Percentiles rank a stretch among this genome's conserved stretches.
Conservation (phyloP, 139 green algal species). For the Chlorella vulgaris region DNA sequence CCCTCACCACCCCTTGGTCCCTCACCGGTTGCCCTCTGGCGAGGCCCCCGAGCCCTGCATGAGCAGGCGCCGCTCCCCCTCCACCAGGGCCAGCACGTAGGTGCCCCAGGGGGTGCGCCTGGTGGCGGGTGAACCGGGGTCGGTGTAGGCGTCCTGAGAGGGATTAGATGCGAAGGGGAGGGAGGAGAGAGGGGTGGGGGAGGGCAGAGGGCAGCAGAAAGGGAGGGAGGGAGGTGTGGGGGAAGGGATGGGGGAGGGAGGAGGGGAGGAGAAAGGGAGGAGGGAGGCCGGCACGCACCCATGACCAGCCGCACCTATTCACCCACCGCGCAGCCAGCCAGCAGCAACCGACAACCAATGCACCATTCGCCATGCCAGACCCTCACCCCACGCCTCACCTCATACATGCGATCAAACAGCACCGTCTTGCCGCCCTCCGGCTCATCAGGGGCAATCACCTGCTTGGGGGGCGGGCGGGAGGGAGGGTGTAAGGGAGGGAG, state of each 20-base stretch:
- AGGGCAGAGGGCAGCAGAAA: too few relatives aligned
- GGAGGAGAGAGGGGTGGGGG: too few relatives aligned
- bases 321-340: too few relatives aligned
- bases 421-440: slow-evolving; percentile 48
- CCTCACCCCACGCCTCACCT: too few relatives aligned
- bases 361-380: background rate
- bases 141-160: slow-evolving; percentile 33
- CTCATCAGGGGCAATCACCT: slow-evolving; percentile 55
- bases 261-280: too few relatives aligned
- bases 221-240: too few relatives aligned
- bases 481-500: background rate
- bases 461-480: background rate
- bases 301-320: too few relatives aligned
- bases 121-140: slow-evolving; percentile 83
- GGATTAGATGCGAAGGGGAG: too few relatives aligned
- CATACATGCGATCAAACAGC: slow-evolving; percentile 80
- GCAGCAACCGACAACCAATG: background rate
- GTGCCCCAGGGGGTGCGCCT: slow-evolving; percentile 76
- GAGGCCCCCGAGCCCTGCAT: slow-evolving; percentile 81
- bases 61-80: slow-evolving; percentile 71
- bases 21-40: slow-evolving; percentile 68
- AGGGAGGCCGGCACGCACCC: too few relatives aligned
- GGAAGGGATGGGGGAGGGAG: too few relatives aligned
- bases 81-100: slow-evolving; percentile 82
- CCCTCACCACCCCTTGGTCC: background rate